Evolutionary conservation across 768 basidiomycete genomes (phyloP).

Genomic region (Russula lepida): DNA sequence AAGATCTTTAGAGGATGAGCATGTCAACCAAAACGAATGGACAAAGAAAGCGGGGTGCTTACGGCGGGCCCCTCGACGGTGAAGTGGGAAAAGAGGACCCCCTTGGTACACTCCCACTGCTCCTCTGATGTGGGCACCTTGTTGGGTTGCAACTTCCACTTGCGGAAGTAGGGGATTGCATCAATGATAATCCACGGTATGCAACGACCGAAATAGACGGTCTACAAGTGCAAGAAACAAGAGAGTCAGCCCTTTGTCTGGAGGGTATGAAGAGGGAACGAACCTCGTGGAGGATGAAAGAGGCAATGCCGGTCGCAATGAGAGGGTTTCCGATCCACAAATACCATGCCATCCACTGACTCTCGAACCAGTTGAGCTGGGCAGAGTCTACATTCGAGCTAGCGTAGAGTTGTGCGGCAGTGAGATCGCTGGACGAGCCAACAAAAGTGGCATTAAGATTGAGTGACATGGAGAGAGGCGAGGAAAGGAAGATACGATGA

Average conservation of each 20-base stretch:
- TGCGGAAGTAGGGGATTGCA: constrained; percentile 83
- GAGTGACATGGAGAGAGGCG: constrained; percentile 15
- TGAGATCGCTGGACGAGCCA: constrained; percentile 11
- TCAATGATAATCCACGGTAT: constrained; percentile 96
- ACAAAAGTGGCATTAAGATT: constrained; percentile 18
- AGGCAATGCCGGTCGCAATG: constrained; percentile 89
- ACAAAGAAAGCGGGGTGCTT: constrained; percentile 25
- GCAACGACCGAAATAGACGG: constrained; percentile 94
- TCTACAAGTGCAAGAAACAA: constrained; percentile 36
- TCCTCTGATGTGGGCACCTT: constrained; percentile 75
- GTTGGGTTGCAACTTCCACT: constrained; percentile 87
- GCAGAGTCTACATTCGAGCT: constrained; percentile 47
- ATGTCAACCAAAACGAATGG: neutral
- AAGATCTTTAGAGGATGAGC: constrained; percentile 52
- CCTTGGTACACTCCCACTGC: constrained; percentile 95
- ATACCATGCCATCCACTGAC: constrained; percentile 82
- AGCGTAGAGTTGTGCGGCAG: constrained; percentile 43
- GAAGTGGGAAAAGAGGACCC: constrained; percentile 90
- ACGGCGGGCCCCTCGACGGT: constrained; percentile 89
- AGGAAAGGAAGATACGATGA: neutral
- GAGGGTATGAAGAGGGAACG: constrained; percentile 24
- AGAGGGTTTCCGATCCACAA: constrained; percentile 79
- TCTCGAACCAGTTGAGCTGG: constrained; percentile 62
- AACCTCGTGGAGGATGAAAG: constrained; percentile 91
- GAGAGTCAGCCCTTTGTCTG: neutral